Conservation (phyloP, 495 filamentous ascomycete species). For the Podospora sp. region DNA sequence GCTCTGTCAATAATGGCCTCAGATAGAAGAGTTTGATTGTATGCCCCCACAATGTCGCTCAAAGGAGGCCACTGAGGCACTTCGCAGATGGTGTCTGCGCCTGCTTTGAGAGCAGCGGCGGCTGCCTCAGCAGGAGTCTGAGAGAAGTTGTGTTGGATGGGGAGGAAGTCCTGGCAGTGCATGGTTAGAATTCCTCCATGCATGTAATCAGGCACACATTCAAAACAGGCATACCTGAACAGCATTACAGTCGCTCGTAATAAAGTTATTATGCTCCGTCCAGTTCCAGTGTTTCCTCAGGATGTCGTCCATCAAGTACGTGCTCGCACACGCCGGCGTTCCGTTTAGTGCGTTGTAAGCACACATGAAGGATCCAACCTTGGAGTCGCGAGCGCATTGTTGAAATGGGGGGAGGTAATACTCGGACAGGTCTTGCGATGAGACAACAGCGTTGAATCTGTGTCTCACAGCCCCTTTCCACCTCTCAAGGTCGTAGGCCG, state of each 20-base stretch:
- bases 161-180: conserved; percentile 24
- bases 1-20: conserved; percentile 42
- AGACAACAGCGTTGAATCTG: conserved; percentile 40
- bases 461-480: conserved; percentile 39
- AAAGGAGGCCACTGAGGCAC: conserved; percentile 28
- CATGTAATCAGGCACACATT: neutral
- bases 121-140: conserved; percentile 38
- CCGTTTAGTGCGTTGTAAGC: conserved; percentile 51
- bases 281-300: conserved; percentile 51
- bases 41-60: conserved; percentile 37
- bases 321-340: conserved; percentile 45
- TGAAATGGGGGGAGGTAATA: conserved; percentile 52
- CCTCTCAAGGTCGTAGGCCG: conserved; percentile 65
- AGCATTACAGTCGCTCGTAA: conserved; percentile 49
- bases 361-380: conserved; percentile 51
- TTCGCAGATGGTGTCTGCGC: conserved; percentile 43
- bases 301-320: conserved; percentile 42
- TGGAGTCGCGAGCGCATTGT: conserved; percentile 45
- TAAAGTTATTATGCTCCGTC: conserved; percentile 43
- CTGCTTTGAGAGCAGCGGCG: conserved; percentile 39
- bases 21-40: conserved; percentile 36
- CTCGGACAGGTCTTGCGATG: conserved; percentile 46
- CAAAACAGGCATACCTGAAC: conserved; percentile 20
- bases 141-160: conserved; percentile 40
- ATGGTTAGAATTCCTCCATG: neutral